These are phyloP conservation scores for Cyanidioschyzon merolae DNA, from an alignment of 23 red algal species.

Conservation along the genomic window DNA sequence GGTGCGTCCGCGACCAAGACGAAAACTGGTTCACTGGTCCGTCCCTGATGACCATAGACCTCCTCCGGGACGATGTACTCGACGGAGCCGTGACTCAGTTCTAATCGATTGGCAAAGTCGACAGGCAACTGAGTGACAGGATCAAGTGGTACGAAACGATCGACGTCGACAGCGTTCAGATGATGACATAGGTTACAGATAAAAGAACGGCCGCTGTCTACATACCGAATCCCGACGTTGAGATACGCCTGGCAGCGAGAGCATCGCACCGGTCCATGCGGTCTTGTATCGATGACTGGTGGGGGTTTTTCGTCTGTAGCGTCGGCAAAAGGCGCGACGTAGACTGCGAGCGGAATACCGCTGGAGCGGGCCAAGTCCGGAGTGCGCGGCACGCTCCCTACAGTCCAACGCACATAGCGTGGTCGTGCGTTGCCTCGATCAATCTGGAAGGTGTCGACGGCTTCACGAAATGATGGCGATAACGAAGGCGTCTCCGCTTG, in stretches of 20 bases:
- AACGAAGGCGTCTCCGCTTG: neutral
- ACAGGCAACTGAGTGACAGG: slow-evolving; percentile 50
- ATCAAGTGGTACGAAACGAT: slow-evolving; percentile 59
- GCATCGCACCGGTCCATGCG: slow-evolving; percentile 74
- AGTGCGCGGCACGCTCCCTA: neutral
- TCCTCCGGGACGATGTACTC: slow-evolving; percentile 73
- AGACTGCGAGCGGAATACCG: neutral
- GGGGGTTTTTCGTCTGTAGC: neutral
- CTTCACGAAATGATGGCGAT: neutral
- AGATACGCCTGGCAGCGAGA: slow-evolving; percentile 80
- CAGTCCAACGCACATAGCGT: neutral
- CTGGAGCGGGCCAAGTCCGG: neutral
- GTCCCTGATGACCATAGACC: slow-evolving; percentile 47
- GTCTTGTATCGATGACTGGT: neutral
- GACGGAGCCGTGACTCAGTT: slow-evolving; percentile 71
- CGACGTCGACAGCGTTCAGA: slow-evolving; percentile 43
- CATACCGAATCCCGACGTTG: slow-evolving; percentile 82
- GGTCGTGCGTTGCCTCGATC: slow-evolving; percentile 9
- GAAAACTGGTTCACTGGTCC: slow-evolving; percentile 40
- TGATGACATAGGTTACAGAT: slow-evolving; percentile 81
- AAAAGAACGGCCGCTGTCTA: slow-evolving; percentile 62
- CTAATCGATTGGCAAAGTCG: slow-evolving; percentile 54
- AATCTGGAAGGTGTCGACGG: neutral
- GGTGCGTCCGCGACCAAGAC: slow-evolving; percentile 77
- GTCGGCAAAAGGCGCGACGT: slow-evolving; percentile 10